Evolutionary conservation across 1,284 basidiomycete species (phyloP), one percentile per base, ranked within the genome.

Genomic region (Cutaneotrichosporon cyanovorans): DNA sequence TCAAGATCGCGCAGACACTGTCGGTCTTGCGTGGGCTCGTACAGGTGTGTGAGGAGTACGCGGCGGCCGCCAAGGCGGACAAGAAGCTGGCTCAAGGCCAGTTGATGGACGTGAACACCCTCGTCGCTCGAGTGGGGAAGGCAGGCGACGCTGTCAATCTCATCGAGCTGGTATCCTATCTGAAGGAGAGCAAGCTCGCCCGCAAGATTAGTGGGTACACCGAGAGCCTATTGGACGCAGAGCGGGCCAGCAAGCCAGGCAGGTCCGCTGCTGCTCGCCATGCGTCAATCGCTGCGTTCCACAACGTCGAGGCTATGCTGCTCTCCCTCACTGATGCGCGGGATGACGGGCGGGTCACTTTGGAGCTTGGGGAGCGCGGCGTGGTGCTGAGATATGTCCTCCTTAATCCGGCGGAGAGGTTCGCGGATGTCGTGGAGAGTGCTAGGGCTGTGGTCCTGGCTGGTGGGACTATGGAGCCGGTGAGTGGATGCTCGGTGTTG

Each of bases 391-490:
- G 87, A 60, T 98, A 96, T 63, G 86, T 96, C 56, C 81, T 93
- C 30, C 78, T 98, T n/a, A 95, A 98, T 61, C 92, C 93, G 0
- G 80, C 87, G 1, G 85, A 89, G 15, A 78, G 83, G 48, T 98
- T 98, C 67, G 75, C 77, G 43, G 84, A 87, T 28, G 78, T 98
- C 2, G 79, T 90, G 1, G 80, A 87, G 20, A 75, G 78, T 39
- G 88, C 91, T 0, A 75, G 89, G 30, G 80, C 85, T 1, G 82
- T 98, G 8, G 74, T 98, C 20, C 75, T 98, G 14, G 91, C 92
- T 0, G 93, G 93, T 9, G 93, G 93, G 2, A 98, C 93, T 0
- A 97, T 98, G 93, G 90, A 89, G 33, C 93, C 93, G 8, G 87
- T 91, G 59, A 48, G 75, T 57, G 1, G n/a, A 6, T 15, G n/a